phyloP scores from a whole-genome alignment of 2,329 filamentous ascomycete species.

The Calonectria pseudoturangicola region DNA sequence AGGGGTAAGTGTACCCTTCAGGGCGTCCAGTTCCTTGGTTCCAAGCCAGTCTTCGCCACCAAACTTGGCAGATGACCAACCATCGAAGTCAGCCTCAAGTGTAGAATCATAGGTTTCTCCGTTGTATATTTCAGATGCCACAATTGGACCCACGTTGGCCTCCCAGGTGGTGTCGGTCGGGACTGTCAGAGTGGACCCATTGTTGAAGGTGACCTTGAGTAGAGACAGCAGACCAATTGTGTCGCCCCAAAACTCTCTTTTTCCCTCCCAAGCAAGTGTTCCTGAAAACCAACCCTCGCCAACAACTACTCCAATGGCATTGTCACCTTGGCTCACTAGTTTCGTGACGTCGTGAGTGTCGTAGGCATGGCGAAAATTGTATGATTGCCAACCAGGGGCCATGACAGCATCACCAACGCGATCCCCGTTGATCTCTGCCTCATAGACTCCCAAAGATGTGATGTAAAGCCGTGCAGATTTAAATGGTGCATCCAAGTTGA shows the following conservation, averaged over 20 bases:
- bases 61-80: conserved; percentile 53
- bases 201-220: conserved; percentile 58
- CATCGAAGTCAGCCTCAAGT: conserved; percentile 55
- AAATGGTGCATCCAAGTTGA: conserved; percentile 51
- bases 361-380: conserved; percentile 70
- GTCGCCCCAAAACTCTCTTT: conserved; percentile 60
- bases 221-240: conserved; percentile 60
- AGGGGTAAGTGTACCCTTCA: conserved; percentile 59
- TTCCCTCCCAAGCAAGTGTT: conserved; percentile 54
- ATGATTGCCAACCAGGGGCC: conserved; percentile 72
- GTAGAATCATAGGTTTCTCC: conserved; percentile 69
- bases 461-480: conserved; percentile 67
- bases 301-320: conserved; percentile 62
- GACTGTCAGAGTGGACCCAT: conserved; percentile 55
- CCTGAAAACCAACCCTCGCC: conserved; percentile 68
- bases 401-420: conserved; percentile 63
- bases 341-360: conserved; percentile 71
- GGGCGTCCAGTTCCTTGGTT: conserved; percentile 56
- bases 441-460: conserved; percentile 67
- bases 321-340: conserved; percentile 60
- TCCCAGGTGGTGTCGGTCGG: conserved; percentile 63
- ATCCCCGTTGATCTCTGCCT: conserved; percentile 67
- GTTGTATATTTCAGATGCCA: conserved; percentile 67
- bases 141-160: conserved; percentile 55
- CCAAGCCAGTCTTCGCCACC: conserved; percentile 54